Base-by-base conservation (phyloP, 1,284 basidiomycete genomes). In the Malassezia pachydermatis region DNA sequence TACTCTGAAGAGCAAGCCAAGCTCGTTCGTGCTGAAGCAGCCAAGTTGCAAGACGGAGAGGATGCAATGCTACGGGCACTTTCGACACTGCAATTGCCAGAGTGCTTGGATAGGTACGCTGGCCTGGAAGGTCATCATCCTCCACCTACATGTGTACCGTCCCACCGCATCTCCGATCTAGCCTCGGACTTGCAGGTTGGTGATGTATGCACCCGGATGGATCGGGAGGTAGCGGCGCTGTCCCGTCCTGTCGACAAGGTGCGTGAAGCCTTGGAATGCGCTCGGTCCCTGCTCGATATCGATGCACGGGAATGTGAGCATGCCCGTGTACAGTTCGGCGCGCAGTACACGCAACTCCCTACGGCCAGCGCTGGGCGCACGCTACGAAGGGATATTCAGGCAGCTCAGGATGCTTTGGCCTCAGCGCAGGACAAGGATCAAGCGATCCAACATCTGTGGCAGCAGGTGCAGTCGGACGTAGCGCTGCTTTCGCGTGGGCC, bases 1-100 rank as follows among this genome's bases (percentile, higher is more conserved):
- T 99, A 98, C 73, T 92, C 88, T 1, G 92, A 99, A 72, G 94
- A 99, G 75, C 96, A 98, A 75, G 94, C 92, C 13, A 96, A 98
- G 74, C 76, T 99, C 20, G 87, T 88, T 1, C 79, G 94, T 30
- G 81, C 78, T 2, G 90, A 96, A 70, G 83, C 85, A 1, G 90
- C 96, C 76, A 80, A 82, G 38, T 82, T 82, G 0, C 89, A 96
- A 56, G 73, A 81, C 11, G 83, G 84, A 0, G 88, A 95, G 62
- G 83, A 77, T 1, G 87, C 94, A 71, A 79, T 81, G 28, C 77
- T 81, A 54, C 85, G 85, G 38, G 81, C 82, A 13, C 73, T 98
- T 28, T 89, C 94, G 37, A 81, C 83, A 30, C 75, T 94, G 53
- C 85, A 85, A 1, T 78, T 98, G 13, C 84, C 85, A 41, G 80